Evolutionary conservation across 805 yeast species (phyloP), one percentile per base, ranked within the genome.

Genomic region (Hagleromyces aurorensis): DNA sequence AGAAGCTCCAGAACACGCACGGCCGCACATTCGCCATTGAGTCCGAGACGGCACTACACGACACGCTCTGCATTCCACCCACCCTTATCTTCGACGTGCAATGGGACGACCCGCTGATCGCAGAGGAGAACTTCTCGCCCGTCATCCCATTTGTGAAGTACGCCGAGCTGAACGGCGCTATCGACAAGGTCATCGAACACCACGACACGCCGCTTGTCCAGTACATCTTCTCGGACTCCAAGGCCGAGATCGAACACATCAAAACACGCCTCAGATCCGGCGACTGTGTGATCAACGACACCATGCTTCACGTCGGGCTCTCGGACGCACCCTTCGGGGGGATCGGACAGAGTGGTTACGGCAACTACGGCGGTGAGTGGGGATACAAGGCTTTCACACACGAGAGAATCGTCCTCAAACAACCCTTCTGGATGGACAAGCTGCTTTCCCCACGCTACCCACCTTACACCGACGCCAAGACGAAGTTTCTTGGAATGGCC

Each of bases 241-340:
- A 65, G 27, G 35, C 45, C 12, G 78, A 73, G 44, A 68, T 70
- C 34, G 54, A 67, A 4, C 56, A 57, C 32, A 70, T 84, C 36
- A 56, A 67, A 34, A 52, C 58, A 4, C 47, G 62, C 7, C 60
- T 84, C 14, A 69, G 93, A 48, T 78, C 91, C 0, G 96, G 96
- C 16, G 79, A 72, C 4, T 62, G 75, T 9, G 53, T 73, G 26
- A 61, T 82, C 37, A 84, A 85, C 50, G 96, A 86, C 41, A 67
- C 76, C 0, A 29, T 84, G 27, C 37, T 82, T 46, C 94, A 85
- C 39, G 84, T 72, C 23, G 87, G 74, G 1, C 65, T 80, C 30
- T 35, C 65, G 5, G 65, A 67, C 27, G 72, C 83, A 3, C 96
- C 96, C 15, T 89, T 87, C 57, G 97, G 97, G 19, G 97, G 97